Evolutionary conservation across 768 basidiomycete species (phyloP), one percentile per base, ranked within the genome.

Genomic region (Pulveroboletus sp.): DNA sequence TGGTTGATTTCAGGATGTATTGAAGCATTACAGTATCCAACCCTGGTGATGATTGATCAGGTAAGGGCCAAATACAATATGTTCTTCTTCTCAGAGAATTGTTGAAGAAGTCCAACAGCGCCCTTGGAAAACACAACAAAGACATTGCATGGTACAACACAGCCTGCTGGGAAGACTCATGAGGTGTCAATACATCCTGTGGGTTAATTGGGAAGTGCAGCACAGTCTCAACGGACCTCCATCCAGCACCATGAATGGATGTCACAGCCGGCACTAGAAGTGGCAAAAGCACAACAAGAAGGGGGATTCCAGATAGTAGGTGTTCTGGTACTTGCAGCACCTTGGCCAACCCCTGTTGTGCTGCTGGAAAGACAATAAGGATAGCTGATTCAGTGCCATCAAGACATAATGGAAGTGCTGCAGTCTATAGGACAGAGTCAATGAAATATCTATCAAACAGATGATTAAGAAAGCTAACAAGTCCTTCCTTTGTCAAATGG

Each of bases 321-420:
- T 56, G 52, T 8, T 58, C 60, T 56, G 76, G 77, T 3, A 82
- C 73, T 36, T 70, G 69, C 40, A 82, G 68, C 12, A 67, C 59
- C 5, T 60, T 64, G 42, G 61, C 59, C n/a, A 80, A 63, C 5
- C 65, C 48, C 2, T 60, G 46, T 36, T 72, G 65, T 7, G 59
- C 57, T 14, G 70, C 61, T 18, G 79, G 73, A 55, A 82, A 78
- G n/a, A 88, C 57, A n/a, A 87, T 36, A 30, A 85, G 70, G 32
- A 79, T 61, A 8, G 78, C 86, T 12, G 75, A 72, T 42, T 77
- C 65, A 32, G 68, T 64, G 24, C 67, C 67, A 53, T 83, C 79
- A 40, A 82, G 62, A 38, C 60, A 62, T 1, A 81, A 57, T 24
- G 80, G 75, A 10, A 79, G 64, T 44, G 76, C 67, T 39, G 78